Conservation (phyloP, 768 basidiomycete genomes). For the Gloeophyllum trabeum region DNA sequence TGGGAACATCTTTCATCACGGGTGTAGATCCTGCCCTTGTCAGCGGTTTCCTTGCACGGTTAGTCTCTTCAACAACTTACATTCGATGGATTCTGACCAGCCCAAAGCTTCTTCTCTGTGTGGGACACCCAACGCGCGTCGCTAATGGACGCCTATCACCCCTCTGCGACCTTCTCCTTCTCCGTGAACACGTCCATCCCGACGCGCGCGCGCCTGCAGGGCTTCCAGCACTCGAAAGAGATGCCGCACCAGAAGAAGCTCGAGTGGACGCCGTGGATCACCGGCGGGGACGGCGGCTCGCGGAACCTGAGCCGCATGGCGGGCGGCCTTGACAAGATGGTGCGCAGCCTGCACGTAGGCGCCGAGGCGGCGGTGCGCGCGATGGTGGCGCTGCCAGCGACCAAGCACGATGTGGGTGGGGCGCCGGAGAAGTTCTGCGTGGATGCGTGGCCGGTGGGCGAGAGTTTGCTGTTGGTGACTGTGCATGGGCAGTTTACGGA, state of each 20-base stretch:
- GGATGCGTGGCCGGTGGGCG: conserved; percentile 70
- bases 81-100: background rate
- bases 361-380: conserved; percentile 50
- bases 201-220: conserved; percentile 62
- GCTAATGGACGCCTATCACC: conserved; percentile 67
- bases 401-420: conserved; percentile 72
- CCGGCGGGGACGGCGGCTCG: conserved; percentile 43
- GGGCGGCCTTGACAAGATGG: conserved; percentile 46
- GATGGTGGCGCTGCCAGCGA: conserved; percentile 56
- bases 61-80: conserved; percentile 15
- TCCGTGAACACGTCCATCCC: conserved; percentile 80
- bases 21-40: conserved; percentile 63
- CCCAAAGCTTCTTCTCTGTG: conserved; percentile 64
- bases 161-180: conserved; percentile 85
- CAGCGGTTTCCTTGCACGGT: conserved; percentile 72
- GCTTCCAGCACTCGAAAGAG: conserved; percentile 45
- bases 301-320: conserved; percentile 69
- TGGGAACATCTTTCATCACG: conserved; percentile 62
- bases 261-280: conserved; percentile 66
- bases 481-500: conserved; percentile 90
- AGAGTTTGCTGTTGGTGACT: conserved; percentile 46
- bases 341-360: conserved; percentile 63
- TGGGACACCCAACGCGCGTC: conserved; percentile 70
- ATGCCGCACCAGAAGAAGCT: conserved; percentile 80
- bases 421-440: conserved; percentile 78